Evolutionary conservation across 345 rosid species (phyloP), one percentile per base, ranked within the genome.

Genomic region (Camelina laxa): DNA sequence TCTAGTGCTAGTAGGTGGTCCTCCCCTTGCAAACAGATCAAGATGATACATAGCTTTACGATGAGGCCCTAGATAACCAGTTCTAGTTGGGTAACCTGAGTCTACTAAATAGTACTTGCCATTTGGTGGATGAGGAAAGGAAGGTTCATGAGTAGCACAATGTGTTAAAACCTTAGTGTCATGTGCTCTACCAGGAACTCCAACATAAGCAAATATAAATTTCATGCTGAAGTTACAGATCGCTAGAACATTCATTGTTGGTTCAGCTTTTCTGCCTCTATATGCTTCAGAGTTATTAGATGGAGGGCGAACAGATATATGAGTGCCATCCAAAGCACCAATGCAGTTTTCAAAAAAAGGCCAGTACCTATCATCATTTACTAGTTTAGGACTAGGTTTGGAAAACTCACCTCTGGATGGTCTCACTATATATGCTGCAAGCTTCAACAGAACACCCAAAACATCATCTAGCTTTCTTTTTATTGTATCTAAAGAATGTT

Each of bases 401-500:
- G n/a, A n/a, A n/a, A n/a, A n/a, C n/a, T n/a, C n/a, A n/a, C n/a
- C n/a, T n/a, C n/a, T n/a, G n/a, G n/a, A n/a, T n/a, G n/a, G n/a
- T n/a, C n/a, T n/a, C n/a, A n/a, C n/a, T n/a, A n/a, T n/a, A n/a
- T n/a, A n/a, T n/a, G n/a, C n/a, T n/a, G n/a, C n/a, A n/a, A n/a
- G n/a, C n/a, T n/a, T n/a, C n/a, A n/a, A n/a, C n/a, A n/a, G 0
- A 9, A 7, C 69, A 17, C 30, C 31, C 19, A 65, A 47, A n/a
- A 65, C 69, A 0, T 65, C 69, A 65, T 65, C 57, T 2, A 48
- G 12, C 13, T 65, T 65, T 0, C 57, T 65, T 48, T 65, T 41
- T 10, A 65, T 16, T 16, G 69, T 47, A 12, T 47, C 51, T 9
- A 65, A 15, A 2, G 69, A 65, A 27, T 47, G 69, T 6, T 48